A percentile compares a stretch with the other conserved stretches of the same genome.
Conservation (phyloP, 1,139 yeast genomes). For the Arxiozyma telluris region DNA sequence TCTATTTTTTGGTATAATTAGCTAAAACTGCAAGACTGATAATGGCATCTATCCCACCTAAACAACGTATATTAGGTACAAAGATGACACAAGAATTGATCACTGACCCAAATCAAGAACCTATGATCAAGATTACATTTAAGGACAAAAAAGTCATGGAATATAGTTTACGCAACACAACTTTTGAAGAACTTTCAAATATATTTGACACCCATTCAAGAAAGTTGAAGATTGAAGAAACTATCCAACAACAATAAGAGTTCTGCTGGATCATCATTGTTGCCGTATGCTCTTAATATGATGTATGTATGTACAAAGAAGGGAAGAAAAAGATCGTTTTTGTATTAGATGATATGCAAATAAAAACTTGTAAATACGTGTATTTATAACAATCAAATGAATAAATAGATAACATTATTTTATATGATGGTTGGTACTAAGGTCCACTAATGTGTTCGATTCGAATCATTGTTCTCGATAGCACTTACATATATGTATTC, state of each 20-base stretch:
- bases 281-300: neutral
- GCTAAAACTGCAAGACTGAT: constrained; percentile 78
- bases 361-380: neutral
- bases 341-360: neutral
- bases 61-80: constrained; percentile 43
- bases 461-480: too few relatives aligned
- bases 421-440: neutral
- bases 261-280: neutral
- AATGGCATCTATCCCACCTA: constrained; percentile 70
- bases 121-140: constrained; percentile 64
- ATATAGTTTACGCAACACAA: constrained; percentile 53
- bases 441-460: too few relatives aligned
- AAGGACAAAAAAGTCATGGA: constrained; percentile 70
- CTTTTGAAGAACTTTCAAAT: constrained; percentile 46
- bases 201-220: constrained; percentile 64
- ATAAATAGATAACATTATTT: too few relatives aligned
- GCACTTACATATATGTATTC: too few relatives aligned
- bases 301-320: neutral
- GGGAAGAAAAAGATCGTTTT: neutral
- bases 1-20: neutral
- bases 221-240: constrained; percentile 56
- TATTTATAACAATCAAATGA: too few relatives aligned
- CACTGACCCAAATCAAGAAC: constrained; percentile 37
- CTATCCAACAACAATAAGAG: constrained; percentile 34
- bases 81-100: constrained; percentile 48